Percentiles rank a stretch among this genome's conserved stretches.
Conservation (phyloP, 768 basidiomycete genomes). For the Phylloporus rhodoxanthus region DNA sequence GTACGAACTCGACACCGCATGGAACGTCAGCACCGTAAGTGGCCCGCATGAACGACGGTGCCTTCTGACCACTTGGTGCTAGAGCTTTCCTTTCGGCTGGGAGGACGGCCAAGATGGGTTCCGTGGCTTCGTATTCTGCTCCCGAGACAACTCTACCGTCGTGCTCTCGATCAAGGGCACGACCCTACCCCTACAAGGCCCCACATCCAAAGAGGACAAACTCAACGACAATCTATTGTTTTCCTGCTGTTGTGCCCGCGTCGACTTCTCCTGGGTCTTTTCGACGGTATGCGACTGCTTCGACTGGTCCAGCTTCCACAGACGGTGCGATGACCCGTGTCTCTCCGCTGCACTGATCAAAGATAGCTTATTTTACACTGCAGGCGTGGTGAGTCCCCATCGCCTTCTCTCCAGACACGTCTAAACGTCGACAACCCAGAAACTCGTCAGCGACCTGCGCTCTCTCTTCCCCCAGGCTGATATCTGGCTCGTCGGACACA, state of each 20-base stretch:
- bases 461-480: constrained; percentile 51
- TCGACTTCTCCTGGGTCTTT: constrained; percentile 83
- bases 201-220: constrained; percentile 87
- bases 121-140: constrained; percentile 83
- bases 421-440: constrained; percentile 28
- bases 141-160: constrained; percentile 72
- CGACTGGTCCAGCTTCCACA: constrained; percentile 40
- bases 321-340: constrained; percentile 76
- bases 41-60: neutral
- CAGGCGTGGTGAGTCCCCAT: constrained; percentile 63
- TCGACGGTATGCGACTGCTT: constrained; percentile 87
- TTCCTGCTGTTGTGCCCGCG: constrained; percentile 90
- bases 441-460: constrained; percentile 53
- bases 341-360: constrained; percentile 76
- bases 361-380: constrained; percentile 89
- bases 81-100: constrained; percentile 83
- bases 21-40: constrained; percentile 52
- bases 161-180: constrained; percentile 91
- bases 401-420: neutral
- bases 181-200: constrained; percentile 70
- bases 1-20: constrained; percentile 73
- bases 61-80: constrained; percentile 3
- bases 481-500: constrained; percentile 59
- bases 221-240: constrained; percentile 87
- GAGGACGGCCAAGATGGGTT: constrained; percentile 66